These are phyloP conservation scores for Russula ochroleuca DNA, from an alignment of 768 basidiomycete species.

Conservation along the genomic window DNA sequence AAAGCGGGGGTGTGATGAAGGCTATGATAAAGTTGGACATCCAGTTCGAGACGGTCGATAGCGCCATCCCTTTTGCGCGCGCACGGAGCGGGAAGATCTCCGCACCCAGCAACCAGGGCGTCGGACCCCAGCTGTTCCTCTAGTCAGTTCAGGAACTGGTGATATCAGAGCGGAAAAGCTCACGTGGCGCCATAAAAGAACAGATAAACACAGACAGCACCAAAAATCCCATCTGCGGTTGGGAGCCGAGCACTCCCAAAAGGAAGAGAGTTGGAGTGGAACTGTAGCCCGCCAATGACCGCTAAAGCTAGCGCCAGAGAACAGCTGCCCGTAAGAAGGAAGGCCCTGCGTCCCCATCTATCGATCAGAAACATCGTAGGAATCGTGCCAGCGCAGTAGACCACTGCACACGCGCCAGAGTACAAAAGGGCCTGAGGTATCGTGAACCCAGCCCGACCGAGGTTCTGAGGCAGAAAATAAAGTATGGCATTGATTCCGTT, in stretches of 20 bases:
- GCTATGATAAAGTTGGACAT: slow-evolving; percentile 41
- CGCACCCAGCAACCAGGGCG: slow-evolving; percentile 34
- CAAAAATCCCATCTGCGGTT: slow-evolving; percentile 38
- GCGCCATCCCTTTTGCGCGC: slow-evolving; percentile 35
- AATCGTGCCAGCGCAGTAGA: slow-evolving; percentile 49
- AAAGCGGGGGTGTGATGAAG: slow-evolving; percentile 55
- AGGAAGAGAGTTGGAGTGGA: slow-evolving; percentile 40
- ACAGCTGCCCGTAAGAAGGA: slow-evolving; percentile 46
- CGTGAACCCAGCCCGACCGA: slow-evolving; percentile 48
- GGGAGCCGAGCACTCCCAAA: slow-evolving; percentile 33
- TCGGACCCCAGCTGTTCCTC: slow-evolving; percentile 34
- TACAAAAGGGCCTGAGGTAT: slow-evolving; percentile 43
- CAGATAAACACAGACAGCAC: slow-evolving; percentile 53
- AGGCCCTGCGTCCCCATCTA: slow-evolving; percentile 46
- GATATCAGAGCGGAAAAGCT: slow-evolving; percentile 25
- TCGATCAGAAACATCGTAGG: slow-evolving; percentile 54
- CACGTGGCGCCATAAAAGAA: slow-evolving; percentile 53
- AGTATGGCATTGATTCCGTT: slow-evolving; percentile 56
- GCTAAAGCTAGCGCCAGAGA: slow-evolving; percentile 44
- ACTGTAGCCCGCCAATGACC: slow-evolving; percentile 51
- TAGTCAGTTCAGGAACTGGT: slow-evolving; percentile 15
- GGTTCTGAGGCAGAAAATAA: slow-evolving; percentile 53
- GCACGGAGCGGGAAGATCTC: slow-evolving; percentile 36
- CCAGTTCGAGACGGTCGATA: slow-evolving; percentile 35
- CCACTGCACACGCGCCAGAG: slow-evolving; percentile 44